phyloP scores from a whole-genome alignment of 2,329 filamentous ascomycete species.

The Colletotrichum lindemuthianum region DNA sequence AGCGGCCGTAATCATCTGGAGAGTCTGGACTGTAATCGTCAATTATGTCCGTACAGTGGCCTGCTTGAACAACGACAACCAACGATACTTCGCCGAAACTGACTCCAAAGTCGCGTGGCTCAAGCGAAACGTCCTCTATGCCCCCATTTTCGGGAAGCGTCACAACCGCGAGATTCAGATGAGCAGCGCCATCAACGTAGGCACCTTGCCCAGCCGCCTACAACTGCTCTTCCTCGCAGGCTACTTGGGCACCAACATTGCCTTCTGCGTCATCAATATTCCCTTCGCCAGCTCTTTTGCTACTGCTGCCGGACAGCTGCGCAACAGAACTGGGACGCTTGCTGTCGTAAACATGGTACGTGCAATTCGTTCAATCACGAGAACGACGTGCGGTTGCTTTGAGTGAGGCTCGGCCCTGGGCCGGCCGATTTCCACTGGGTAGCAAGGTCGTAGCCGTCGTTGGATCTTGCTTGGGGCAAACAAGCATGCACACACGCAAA shows the following conservation, averaged over 20 bases:
- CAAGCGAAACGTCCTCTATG: conserved; percentile 73
- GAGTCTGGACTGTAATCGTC: conserved; percentile 67
- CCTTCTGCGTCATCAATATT: conserved; percentile 78
- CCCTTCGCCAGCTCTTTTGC: conserved; percentile 62
- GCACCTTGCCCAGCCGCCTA: conserved; percentile 74
- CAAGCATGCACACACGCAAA: neutral
- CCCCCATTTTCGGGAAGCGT: conserved; percentile 71
- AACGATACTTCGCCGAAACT: conserved; percentile 79
- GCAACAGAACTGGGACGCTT: conserved; percentile 77
- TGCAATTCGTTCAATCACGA: conserved; percentile 1
- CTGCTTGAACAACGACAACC: conserved; percentile 80
- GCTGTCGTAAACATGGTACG: conserved; percentile 78
- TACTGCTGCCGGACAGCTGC: conserved; percentile 59
- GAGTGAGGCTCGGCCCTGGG: too few relatives aligned
- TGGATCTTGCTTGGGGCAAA: neutral
- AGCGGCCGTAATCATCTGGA: conserved; percentile 73
- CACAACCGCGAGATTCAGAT: conserved; percentile 75
- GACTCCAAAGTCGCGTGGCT: conserved; percentile 65
- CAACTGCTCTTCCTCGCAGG: conserved; percentile 67
- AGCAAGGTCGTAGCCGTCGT: too few relatives aligned
- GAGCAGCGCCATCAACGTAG: conserved; percentile 67
- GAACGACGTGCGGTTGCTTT: too few relatives aligned
- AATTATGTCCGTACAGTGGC: conserved; percentile 78
- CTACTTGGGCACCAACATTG: conserved; percentile 74
- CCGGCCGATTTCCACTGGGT: too few relatives aligned